These are phyloP conservation scores for Cladosporium halotolerans DNA, from an alignment of 2,329 filamentous ascomycete genomes.

Conservation along the genomic window DNA sequence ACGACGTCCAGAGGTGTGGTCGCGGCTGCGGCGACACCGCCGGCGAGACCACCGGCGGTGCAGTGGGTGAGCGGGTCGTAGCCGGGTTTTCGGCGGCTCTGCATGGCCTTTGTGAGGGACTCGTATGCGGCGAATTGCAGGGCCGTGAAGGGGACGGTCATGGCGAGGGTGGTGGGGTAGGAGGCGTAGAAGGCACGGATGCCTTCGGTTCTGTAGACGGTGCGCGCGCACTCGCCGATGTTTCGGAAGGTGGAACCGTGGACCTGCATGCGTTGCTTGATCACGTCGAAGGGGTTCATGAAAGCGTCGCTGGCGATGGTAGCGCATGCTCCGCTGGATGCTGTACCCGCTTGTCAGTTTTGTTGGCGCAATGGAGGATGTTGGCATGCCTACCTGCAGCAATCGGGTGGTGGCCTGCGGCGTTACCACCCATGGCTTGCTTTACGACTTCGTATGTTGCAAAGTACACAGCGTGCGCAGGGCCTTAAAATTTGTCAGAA, in stretches of 20 bases:
- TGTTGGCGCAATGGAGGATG: not conserved
- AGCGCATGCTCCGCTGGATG: slow-evolving; percentile 85
- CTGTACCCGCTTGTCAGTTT: slow-evolving; percentile 46
- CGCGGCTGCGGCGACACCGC: slow-evolving; percentile 85
- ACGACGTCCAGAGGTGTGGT: slow-evolving; percentile 97
- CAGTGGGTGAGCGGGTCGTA: slow-evolving; percentile 96
- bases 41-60: slow-evolving; percentile 82
- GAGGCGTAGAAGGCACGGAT: slow-evolving; percentile 94
- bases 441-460: slow-evolving; percentile 97
- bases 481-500: slow-evolving; percentile 34
- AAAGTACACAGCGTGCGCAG: slow-evolving; percentile 96
- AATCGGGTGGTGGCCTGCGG: slow-evolving; percentile 81
- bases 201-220: slow-evolving; percentile 83
- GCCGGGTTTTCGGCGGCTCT: slow-evolving; percentile 46
- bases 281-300: slow-evolving; percentile 99
- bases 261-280: slow-evolving; percentile 99
- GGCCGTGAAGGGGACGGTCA: slow-evolving; percentile 97
- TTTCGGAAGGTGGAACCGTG: slow-evolving; percentile 90
- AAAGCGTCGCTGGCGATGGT: slow-evolving; percentile 96
- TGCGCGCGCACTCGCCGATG: slow-evolving; percentile 77
- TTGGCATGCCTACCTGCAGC: slow-evolving; percentile 64
- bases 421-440: slow-evolving; percentile 89
- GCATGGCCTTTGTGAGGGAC: slow-evolving; percentile 89
- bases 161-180: slow-evolving; percentile 93
- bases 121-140: slow-evolving; percentile 98